Conservation (phyloP, 805 yeast genomes). For the Pichia sporocuriosa region DNA sequence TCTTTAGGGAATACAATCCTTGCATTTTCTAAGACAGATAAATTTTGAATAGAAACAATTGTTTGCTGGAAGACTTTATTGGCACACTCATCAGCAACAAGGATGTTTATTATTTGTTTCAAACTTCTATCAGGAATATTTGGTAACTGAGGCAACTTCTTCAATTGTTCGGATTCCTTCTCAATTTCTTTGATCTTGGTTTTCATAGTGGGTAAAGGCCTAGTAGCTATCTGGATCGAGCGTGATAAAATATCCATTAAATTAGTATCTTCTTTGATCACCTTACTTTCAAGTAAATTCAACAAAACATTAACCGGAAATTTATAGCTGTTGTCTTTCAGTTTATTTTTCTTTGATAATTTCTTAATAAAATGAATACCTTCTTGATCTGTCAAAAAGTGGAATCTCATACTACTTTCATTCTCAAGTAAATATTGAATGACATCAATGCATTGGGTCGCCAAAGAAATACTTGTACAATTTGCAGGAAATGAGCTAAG, state of each 20-base stretch:
- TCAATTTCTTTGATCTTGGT: slow-evolving; percentile 34
- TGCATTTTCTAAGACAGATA: slow-evolving; percentile 56
- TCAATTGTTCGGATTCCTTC: slow-evolving; percentile 15
- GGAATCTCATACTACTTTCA: slow-evolving; percentile 61
- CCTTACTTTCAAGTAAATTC: slow-evolving; percentile 50
- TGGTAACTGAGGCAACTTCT: slow-evolving; percentile 42
- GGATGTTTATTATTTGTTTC: slow-evolving; percentile 54
- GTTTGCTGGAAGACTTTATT: slow-evolving; percentile 81
- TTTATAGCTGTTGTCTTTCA: slow-evolving; percentile 39
- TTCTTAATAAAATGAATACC: slow-evolving; percentile 36
- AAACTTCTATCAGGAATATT: slow-evolving; percentile 56
- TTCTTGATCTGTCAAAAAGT: slow-evolving; percentile 75
- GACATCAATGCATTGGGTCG: slow-evolving; percentile 71
- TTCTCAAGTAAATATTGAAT: slow-evolving; percentile 63
- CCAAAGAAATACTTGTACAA: slow-evolving; percentile 62
- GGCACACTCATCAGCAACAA: slow-evolving; percentile 78
- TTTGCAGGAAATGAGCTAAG: slow-evolving; percentile 40
- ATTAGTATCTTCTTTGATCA: slow-evolving; percentile 66
- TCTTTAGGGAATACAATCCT: slow-evolving; percentile 60
- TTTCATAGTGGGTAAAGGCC: slow-evolving; percentile 53
- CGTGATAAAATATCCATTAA: slow-evolving; percentile 72
- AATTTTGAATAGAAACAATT: slow-evolving; percentile 70
- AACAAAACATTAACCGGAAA: slow-evolving; percentile 72
- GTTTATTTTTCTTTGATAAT: slow-evolving; percentile 29
- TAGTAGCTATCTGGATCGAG: slow-evolving; percentile 68